Evolutionary conservation across 257 asterid genomes (phyloP).

Genomic region (Solanum chaucha): DNA sequence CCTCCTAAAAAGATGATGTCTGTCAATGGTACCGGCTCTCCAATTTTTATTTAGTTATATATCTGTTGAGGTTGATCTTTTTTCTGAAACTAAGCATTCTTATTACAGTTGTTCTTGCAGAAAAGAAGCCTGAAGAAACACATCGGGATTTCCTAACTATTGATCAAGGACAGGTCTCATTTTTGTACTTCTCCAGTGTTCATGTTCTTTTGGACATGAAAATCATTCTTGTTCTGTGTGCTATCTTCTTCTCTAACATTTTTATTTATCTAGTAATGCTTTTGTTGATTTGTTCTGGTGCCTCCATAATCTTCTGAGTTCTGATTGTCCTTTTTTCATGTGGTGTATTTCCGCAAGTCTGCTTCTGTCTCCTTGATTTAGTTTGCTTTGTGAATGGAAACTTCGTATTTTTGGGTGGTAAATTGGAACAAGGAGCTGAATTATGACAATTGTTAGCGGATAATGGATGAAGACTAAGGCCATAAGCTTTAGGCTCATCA

Average conservation of each 20-base stretch:
- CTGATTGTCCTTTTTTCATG: background rate
- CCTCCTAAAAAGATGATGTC: too few relatives aligned
- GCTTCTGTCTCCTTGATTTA: background rate
- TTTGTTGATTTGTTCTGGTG: background rate
- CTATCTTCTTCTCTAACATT: background rate
- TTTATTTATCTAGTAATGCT: background rate
- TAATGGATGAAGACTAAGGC: background rate
- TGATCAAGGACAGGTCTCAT: conserved; percentile 4
- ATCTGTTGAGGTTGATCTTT: background rate
- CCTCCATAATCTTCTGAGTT: background rate
- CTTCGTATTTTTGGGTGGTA: background rate
- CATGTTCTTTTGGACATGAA: background rate
- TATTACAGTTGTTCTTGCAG: too few relatives aligned
- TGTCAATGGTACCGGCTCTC: background rate
- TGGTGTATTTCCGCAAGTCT: background rate
- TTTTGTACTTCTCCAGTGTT: background rate
- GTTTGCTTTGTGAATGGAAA: background rate
- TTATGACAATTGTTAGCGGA: background rate
- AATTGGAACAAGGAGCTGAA: background rate
- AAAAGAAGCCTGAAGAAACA: too few relatives aligned
- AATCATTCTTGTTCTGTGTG: background rate
- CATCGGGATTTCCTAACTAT: background rate
- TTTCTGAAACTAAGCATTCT: background rate
- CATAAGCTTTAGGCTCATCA: background rate
- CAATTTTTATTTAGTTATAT: background rate